Evolutionary conservation across 139 green algal genomes (phyloP).

Genomic region (Tetraselmis chui): DNA sequence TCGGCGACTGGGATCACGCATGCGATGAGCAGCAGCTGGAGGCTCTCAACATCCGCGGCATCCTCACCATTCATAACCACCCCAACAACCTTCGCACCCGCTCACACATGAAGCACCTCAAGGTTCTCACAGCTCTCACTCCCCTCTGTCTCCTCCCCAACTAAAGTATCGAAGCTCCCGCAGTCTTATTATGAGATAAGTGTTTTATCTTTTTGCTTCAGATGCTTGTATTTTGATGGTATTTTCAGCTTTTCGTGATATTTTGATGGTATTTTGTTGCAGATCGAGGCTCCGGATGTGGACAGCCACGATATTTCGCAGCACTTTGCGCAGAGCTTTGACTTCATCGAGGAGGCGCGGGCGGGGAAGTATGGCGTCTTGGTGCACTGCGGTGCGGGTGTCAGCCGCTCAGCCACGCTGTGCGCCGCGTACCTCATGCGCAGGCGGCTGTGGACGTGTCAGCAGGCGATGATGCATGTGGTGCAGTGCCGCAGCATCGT

Average conservation of each 20-base stretch:
- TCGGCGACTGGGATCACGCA: constrained; percentile 67
- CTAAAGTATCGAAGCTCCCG: too few relatives aligned
- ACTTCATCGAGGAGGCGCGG: constrained; percentile 62
- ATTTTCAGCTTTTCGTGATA: too few relatives aligned
- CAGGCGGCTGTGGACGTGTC: constrained; percentile 37
- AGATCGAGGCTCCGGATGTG: constrained; percentile 9
- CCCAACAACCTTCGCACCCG: constrained; percentile 44
- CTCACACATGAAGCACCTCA: constrained; percentile 32
- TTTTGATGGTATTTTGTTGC: too few relatives aligned
- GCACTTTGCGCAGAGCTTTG: constrained; percentile 47
- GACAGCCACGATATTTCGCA: constrained; percentile 48
- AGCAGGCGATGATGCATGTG: constrained; percentile 26
- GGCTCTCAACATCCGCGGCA: constrained; percentile 44
- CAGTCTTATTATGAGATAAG: too few relatives aligned
- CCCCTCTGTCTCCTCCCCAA: too few relatives aligned
- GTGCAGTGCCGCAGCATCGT: constrained; percentile 39
- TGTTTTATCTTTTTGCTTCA: too few relatives aligned
- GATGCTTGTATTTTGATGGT: too few relatives aligned
- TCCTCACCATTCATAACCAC: constrained; percentile 64
- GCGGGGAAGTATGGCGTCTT: constrained; percentile 38
- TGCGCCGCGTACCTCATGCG: constrained; percentile 77
- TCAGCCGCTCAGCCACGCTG: constrained; percentile 62
- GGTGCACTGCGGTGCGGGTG: constrained; percentile 78
- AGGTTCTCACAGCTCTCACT: too few relatives aligned
- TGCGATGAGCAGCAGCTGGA: constrained; percentile 30